Evolutionary conservation across 1,139 yeast species (phyloP).

Genomic region (Nakaseomyces nivariensis): DNA sequence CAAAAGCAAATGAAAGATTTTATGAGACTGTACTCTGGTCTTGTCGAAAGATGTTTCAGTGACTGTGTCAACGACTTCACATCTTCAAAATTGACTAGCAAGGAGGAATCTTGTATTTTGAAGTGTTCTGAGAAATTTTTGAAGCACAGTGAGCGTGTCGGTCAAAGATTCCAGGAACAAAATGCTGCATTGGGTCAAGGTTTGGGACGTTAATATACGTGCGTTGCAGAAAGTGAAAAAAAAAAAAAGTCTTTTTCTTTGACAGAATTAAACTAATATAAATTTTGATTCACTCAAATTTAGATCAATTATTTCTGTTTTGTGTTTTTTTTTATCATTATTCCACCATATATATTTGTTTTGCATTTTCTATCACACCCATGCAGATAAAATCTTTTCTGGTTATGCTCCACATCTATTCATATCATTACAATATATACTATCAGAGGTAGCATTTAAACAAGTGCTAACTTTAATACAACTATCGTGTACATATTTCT

Average conservation of each 20-base stretch:
- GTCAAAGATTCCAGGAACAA: constrained; percentile 98
- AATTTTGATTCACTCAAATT: neutral
- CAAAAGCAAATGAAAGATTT: constrained; percentile 98
- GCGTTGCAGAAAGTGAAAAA: too few species aligned
- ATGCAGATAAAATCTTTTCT: neutral
- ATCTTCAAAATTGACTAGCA: constrained; percentile 71
- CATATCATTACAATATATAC: neutral
- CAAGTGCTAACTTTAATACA: neutral
- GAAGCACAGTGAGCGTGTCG: constrained; percentile 97
- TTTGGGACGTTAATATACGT: constrained; percentile 25
- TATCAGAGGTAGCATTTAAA: neutral
- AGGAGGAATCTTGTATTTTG: constrained; percentile 77
- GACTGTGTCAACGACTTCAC: constrained; percentile 99
- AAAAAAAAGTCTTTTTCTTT: neutral
- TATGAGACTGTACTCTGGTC: constrained; percentile 89
- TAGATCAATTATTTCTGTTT: neutral
- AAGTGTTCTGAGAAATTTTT: constrained; percentile 95
- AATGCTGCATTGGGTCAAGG: constrained; percentile 49
- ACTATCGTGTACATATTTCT: constrained; percentile 1
- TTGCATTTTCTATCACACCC: neutral
- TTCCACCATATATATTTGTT: neutral
- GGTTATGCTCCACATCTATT: neutral
- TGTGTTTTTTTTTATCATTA: neutral
- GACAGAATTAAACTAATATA: neutral
- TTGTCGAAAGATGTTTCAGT: constrained; percentile 91